Evolutionary conservation across 106 monocot species (phyloP).

Genomic region (Platanthera guangdongensis): DNA sequence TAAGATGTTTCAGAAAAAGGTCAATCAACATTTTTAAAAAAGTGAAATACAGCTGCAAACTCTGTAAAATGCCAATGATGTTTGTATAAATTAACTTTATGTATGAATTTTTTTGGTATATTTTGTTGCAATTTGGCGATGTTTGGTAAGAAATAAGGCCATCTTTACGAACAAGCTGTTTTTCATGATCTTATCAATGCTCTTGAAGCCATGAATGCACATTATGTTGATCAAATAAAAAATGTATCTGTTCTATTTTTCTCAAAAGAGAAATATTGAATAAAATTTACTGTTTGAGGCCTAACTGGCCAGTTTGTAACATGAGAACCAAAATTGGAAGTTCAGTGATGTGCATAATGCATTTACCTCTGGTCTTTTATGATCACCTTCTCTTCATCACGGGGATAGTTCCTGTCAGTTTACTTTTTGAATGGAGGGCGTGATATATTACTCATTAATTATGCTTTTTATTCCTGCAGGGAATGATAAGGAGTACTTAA

Average conservation of each 20-base stretch:
- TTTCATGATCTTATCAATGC: not conserved
- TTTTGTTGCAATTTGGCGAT: not conserved
- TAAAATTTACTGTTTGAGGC: not conserved
- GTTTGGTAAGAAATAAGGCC: not conserved
- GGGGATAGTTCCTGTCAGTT: not conserved
- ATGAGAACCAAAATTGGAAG: not conserved
- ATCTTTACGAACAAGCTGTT: not conserved
- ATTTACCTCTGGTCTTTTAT: not conserved
- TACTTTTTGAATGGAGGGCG: not conserved
- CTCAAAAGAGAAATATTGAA: not conserved
- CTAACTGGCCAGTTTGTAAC: not conserved
- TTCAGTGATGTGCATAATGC: not conserved
- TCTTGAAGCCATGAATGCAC: not conserved
- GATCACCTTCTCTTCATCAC: not conserved
- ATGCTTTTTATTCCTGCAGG: conserved; percentile 29
- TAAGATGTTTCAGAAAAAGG: not conserved
- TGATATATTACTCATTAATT: not conserved
- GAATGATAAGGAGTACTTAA: conserved; percentile 84
- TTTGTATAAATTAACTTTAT: not conserved
- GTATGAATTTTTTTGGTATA: not conserved
- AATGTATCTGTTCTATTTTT: not conserved
- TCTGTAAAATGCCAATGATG: not conserved
- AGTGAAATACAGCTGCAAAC: not conserved
- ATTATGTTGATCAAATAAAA: not conserved
- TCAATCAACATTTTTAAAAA: not conserved